Percentiles rank a stretch among this genome's conserved stretches.
These are phyloP conservation scores for Alnus rubra DNA, from an alignment of 306 rosid species.

Conservation along the genomic window DNA sequence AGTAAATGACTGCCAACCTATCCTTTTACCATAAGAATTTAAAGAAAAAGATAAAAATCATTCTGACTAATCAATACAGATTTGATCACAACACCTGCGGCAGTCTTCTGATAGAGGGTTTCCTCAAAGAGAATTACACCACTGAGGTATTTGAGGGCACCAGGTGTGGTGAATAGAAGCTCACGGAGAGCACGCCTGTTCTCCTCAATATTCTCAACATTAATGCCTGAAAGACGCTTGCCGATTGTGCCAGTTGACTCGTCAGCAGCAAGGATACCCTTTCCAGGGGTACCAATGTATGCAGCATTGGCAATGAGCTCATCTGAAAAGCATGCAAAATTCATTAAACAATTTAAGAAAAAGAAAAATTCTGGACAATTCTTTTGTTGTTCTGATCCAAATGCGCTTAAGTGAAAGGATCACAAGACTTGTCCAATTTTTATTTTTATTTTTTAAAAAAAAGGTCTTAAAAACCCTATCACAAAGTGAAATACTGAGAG, in stretches of 20 bases:
- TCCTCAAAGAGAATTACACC: conserved; percentile 92
- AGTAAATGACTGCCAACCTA: not conserved
- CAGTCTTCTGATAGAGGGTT: conserved; percentile 81
- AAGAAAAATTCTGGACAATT: no score
- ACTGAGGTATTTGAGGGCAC: conserved; percentile 65
- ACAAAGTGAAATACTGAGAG: not conserved
- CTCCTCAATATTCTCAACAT: conserved; percentile 67
- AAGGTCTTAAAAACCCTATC: not conserved
- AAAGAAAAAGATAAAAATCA: not conserved
- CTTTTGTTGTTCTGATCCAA: no score
- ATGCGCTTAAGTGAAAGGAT: no score
- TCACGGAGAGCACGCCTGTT: conserved; percentile 83
- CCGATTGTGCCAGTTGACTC: conserved; percentile 97
- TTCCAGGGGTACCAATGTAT: conserved; percentile 91
- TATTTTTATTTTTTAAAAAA: no score
- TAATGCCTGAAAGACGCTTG: conserved; percentile 80
- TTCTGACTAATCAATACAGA: not conserved
- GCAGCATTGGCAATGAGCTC: conserved; percentile 86
- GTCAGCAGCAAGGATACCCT: conserved; percentile 98
- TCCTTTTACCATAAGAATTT: not conserved
- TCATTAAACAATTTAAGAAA: not conserved
- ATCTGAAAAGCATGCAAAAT: conserved; percentile 44
- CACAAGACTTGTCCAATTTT: no score
- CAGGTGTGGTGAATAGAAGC: conserved; percentile 87
- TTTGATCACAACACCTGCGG: conserved; percentile 47